phyloP scores from a whole-genome alignment of 2,329 filamentous ascomycete genomes.

The Aureobasidium sp. region DNA sequence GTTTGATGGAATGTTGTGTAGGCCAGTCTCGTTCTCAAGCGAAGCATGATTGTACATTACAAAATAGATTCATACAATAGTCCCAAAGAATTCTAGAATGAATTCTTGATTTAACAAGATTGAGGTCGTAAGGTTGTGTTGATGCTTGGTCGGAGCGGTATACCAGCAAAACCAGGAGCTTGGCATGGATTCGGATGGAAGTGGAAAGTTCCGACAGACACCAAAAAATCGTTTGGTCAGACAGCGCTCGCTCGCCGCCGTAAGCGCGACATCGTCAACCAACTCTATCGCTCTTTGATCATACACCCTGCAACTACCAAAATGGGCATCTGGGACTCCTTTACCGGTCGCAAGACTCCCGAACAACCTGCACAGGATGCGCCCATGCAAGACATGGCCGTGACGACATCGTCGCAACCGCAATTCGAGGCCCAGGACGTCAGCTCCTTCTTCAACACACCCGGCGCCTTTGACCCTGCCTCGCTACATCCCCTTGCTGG shows the following conservation, averaged over 20 bases:
- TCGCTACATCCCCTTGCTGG: conserved; percentile 89
- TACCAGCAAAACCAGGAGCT: background rate
- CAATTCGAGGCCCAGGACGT: conserved; percentile 60
- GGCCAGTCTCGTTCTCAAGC: background rate
- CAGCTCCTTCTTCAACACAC: conserved; percentile 72
- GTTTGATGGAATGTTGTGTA: background rate
- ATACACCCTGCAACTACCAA: conserved; percentile 13
- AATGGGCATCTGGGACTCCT: conserved; percentile 53
- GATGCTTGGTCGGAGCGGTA: background rate
- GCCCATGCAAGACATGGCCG: conserved; percentile 38
- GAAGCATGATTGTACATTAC: background rate
- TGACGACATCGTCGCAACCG: conserved; percentile 32
- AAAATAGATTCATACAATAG: background rate
- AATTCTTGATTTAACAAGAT: too few relatives aligned
- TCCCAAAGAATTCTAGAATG: too few relatives aligned
- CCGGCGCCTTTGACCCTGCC: conserved; percentile 74
- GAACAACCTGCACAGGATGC: conserved; percentile 36
- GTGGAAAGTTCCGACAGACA: background rate
- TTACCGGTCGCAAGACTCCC: conserved; percentile 50
- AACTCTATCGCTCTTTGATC: background rate
- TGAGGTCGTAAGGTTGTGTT: background rate
- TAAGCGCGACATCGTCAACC: background rate
- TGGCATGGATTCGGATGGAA: conserved; percentile 1
- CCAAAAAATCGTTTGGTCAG: conserved; percentile 13
- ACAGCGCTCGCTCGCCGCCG: conserved; percentile 8